A percentile compares a stretch with the other conserved stretches of the same genome.
These are phyloP conservation scores for Candida pseudofarinosa DNA, from an alignment of 805 yeast genomes.

Conservation along the genomic window DNA sequence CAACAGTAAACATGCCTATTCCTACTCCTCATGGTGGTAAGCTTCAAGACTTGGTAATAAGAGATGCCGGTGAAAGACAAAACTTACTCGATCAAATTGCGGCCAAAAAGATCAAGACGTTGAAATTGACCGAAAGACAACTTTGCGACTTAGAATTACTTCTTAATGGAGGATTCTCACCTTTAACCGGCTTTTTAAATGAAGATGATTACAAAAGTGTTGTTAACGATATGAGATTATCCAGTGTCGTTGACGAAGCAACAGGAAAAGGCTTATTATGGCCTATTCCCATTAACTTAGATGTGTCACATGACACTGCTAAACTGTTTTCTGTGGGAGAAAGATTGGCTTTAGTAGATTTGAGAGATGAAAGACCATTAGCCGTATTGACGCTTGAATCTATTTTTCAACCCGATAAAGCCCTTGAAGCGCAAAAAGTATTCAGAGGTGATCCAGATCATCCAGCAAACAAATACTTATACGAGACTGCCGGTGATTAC, in stretches of 20 bases:
- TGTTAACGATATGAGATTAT: conserved; percentile 63
- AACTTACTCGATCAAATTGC: conserved; percentile 58
- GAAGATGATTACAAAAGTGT: conserved; percentile 68
- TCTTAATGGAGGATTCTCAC: conserved; percentile 92
- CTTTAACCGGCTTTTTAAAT: conserved; percentile 62
- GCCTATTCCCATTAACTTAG: conserved; percentile 92
- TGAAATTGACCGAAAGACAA: conserved; percentile 75
- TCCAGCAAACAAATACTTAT: conserved; percentile 79
- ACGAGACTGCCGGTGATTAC: conserved; percentile 70
- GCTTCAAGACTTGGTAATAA: conserved; percentile 76
- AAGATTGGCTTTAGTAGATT: conserved; percentile 71
- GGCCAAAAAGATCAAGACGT: conserved; percentile 34
- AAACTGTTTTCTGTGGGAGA: conserved; percentile 46
- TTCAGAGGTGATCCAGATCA: conserved; percentile 97
- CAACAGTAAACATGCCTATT: conserved; percentile 44
- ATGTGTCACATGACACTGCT: conserved; percentile 53
- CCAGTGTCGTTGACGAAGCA: conserved; percentile 35
- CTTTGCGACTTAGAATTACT: conserved; percentile 90
- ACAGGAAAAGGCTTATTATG: conserved; percentile 65
- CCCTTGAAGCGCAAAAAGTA: conserved; percentile 74
- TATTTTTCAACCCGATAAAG: conserved; percentile 77
- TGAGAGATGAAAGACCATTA: conserved; percentile 71
- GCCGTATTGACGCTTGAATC: conserved; percentile 81
- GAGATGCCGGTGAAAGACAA: conserved; percentile 64
- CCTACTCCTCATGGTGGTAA: conserved; percentile 88